phyloP scores from a whole-genome alignment of 2,329 filamentous ascomycete species.

The Ascosphaera pollenicola region DNA sequence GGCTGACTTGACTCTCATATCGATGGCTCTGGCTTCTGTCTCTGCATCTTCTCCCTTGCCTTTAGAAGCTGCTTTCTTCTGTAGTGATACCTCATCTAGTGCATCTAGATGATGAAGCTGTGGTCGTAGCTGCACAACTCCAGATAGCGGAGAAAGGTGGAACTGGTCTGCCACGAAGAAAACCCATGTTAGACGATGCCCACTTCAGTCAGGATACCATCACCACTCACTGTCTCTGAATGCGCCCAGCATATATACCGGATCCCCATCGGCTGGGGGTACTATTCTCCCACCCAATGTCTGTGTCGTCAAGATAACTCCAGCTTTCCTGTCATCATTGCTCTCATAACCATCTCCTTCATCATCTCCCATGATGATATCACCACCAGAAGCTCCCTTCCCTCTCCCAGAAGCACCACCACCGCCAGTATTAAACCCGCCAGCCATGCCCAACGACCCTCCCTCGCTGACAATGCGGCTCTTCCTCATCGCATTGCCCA shows the following conservation, averaged over 20 bases:
- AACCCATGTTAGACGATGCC: slow-evolving; percentile 2
- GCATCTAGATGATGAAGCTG: slow-evolving; percentile 90
- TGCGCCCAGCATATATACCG: slow-evolving; percentile 72
- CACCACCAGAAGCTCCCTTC: slow-evolving; percentile 7
- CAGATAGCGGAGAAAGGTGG: slow-evolving; percentile 64
- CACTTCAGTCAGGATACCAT: not conserved
- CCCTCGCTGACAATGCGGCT: slow-evolving; percentile 31
- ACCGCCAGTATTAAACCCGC: slow-evolving; percentile 41
- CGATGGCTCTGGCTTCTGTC: slow-evolving; percentile 49
- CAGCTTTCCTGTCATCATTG: slow-evolving; percentile 15
- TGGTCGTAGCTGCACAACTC: slow-evolving; percentile 71
- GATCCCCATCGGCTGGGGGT: slow-evolving; percentile 44
- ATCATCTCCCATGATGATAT: slow-evolving; percentile 8
- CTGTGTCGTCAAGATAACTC: slow-evolving; percentile 46
- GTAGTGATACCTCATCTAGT: slow-evolving; percentile 37
- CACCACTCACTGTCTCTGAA: slow-evolving; percentile 50
- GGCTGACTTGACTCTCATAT: slow-evolving; percentile 66
- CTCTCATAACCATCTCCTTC: slow-evolving; percentile 7
- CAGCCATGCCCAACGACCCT: slow-evolving; percentile 47
- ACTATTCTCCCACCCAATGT: slow-evolving; percentile 68
- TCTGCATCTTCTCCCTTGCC: slow-evolving; percentile 21
- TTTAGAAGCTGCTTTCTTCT: slow-evolving; percentile 11
- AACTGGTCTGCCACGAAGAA: slow-evolving; percentile 42
- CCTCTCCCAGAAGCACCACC: slow-evolving; percentile 11
- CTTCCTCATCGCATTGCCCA: slow-evolving; percentile 52